Conservation (phyloP, 2,329 filamentous ascomycete genomes). For the Hymenoscyphus infarciens region DNA sequence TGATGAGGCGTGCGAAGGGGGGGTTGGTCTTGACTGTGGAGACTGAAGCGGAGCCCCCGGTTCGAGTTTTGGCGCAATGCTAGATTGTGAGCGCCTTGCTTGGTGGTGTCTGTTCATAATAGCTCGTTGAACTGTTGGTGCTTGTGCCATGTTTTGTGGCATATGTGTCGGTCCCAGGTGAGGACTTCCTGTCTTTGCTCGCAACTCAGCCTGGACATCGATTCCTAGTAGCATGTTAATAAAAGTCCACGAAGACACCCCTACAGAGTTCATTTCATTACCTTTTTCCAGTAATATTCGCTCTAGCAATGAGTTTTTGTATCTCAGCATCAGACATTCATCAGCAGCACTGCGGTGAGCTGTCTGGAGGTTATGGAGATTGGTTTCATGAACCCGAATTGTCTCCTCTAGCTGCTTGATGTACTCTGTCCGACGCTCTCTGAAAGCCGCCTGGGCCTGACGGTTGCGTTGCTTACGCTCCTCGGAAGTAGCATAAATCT, state of each 20-base stretch:
- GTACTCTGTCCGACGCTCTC: conserved; percentile 95
- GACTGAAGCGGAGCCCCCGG: conserved; percentile 47
- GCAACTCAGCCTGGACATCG: conserved; percentile 93
- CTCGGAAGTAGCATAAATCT: conserved; percentile 99
- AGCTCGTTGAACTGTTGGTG: conserved; percentile 73
- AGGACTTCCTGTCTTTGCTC: conserved; percentile 86
- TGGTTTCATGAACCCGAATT: conserved; percentile 95
- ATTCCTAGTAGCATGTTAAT: conserved; percentile 60
- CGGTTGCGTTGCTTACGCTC: conserved; percentile 97
- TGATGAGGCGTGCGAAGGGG: conserved; percentile 74
- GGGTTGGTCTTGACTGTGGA: conserved; percentile 75
- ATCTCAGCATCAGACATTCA: conserved; percentile 95
- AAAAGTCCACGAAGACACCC: background rate
- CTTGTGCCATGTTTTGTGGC: conserved; percentile 65
- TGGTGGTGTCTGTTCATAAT: conserved; percentile 75
- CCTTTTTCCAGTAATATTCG: conserved; percentile 95
- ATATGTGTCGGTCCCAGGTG: conserved; percentile 68
- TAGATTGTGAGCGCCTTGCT: conserved; percentile 66
- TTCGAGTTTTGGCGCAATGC: conserved; percentile 72
- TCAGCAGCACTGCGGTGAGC: conserved; percentile 92
- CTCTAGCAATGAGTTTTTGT: conserved; percentile 96
- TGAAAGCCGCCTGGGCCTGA: conserved; percentile 95
- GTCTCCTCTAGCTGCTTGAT: conserved; percentile 98
- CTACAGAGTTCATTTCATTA: conserved; percentile 37
- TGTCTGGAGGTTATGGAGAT: conserved; percentile 85